Percentiles rank a stretch among this genome's conserved stretches.
Evolutionary conservation across 768 basidiomycete species (phyloP).

Genomic region (Thelephora ganbajun): DNA sequence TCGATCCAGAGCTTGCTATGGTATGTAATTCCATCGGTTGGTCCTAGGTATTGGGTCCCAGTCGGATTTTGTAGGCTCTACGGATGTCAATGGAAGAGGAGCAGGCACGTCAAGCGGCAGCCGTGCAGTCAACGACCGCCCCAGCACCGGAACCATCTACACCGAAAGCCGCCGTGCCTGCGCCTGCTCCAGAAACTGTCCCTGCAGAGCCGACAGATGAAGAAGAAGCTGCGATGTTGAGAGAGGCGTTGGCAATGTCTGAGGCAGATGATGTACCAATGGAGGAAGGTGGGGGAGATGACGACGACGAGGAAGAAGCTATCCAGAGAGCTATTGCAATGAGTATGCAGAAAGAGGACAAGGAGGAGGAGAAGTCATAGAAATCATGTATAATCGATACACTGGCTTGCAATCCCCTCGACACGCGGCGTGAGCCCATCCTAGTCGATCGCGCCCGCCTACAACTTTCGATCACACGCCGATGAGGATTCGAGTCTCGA

Average conservation of each 20-base stretch:
- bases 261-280: constrained; percentile 38
- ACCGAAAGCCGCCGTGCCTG: constrained; percentile 18
- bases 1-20: constrained; percentile 96
- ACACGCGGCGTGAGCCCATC: no score
- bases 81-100: constrained; percentile 97
- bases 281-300: constrained; percentile 34
- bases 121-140: constrained; percentile 22
- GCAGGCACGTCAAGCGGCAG: constrained; percentile 54
- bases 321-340: constrained; percentile 86
- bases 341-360: constrained; percentile 68
- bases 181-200: constrained; percentile 17
- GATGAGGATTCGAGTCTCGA: constrained; percentile 16
- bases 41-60: neutral
- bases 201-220: constrained; percentile 39
- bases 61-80: constrained; percentile 51
- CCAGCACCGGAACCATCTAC: constrained; percentile 19
- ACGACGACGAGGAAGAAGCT: constrained; percentile 76
- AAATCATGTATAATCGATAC: constrained; percentile 5
- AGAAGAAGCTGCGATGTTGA: constrained; percentile 69
- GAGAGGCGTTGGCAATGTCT: constrained; percentile 67
- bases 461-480: neutral
- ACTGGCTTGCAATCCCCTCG: neutral
- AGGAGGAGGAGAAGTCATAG: constrained; percentile 28
- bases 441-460: no score
- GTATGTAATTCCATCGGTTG: constrained; percentile 26